Evolutionary conservation across 1,284 basidiomycete species (phyloP).

Genomic region (Melanopsichium pennsylvanicum): DNA sequence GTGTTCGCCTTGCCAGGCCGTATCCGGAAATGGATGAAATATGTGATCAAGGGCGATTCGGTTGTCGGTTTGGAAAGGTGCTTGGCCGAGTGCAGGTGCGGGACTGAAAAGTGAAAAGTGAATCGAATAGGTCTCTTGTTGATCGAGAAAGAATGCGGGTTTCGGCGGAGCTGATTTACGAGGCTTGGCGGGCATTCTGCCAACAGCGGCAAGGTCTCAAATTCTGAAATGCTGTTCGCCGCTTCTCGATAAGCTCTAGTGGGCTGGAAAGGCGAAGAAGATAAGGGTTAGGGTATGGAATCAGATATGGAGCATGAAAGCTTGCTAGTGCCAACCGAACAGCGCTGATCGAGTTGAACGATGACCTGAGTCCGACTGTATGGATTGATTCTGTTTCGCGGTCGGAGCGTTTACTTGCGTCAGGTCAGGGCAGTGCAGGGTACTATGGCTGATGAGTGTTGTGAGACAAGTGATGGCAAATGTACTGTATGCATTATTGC

Average conservation of each 20-base stretch:
- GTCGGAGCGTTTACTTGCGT: no score
- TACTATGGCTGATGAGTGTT: not conserved
- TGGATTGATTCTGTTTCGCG: no score
- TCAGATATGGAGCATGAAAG: no score
- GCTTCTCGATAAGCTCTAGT: no score
- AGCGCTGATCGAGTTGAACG: no score
- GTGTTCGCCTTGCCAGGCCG: constrained; percentile 30
- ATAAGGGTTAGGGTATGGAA: no score
- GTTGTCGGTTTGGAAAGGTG: constrained; percentile 20
- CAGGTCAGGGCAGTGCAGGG: no score
- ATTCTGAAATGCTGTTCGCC: no score
- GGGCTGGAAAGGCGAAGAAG: no score
- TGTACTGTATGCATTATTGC: no score
- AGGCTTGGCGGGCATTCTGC: constrained; percentile 33
- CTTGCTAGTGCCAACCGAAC: no score
- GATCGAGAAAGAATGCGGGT: constrained; percentile 26
- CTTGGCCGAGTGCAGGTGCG: constrained; percentile 5
- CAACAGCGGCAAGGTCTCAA: not conserved
- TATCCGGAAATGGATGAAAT: constrained; percentile 23
- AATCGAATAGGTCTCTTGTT: constrained; percentile 40
- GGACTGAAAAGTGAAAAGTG: constrained; percentile 35
- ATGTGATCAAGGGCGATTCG: constrained; percentile 8
- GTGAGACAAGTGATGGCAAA: not conserved
- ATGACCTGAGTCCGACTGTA: no score
- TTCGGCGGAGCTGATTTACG: constrained; percentile 20